These are phyloP conservation scores for Chaetothyriales sp. DNA, from an alignment of 2,329 filamentous ascomycete genomes.

Conservation along the genomic window DNA sequence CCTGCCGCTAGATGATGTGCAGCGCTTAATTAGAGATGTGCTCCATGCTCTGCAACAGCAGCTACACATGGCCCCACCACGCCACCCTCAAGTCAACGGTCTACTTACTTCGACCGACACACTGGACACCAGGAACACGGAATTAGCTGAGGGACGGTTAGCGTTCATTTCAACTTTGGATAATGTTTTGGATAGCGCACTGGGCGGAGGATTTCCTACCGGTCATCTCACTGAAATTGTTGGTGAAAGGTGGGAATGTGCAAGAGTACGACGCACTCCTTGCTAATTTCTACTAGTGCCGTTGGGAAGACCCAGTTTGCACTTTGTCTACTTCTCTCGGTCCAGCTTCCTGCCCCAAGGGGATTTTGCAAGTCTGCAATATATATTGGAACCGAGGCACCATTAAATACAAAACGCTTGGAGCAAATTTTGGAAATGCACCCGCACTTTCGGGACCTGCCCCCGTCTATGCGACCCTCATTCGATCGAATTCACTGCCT, in stretches of 20 bases:
- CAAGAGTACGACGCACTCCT: background rate
- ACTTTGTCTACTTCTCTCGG: conserved; percentile 67
- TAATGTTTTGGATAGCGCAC: conserved; percentile 50
- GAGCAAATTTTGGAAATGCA: conserved; percentile 61
- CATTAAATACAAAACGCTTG: conserved; percentile 68
- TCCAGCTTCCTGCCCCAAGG: conserved; percentile 62
- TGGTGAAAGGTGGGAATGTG: conserved; percentile 57
- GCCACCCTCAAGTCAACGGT: background rate
- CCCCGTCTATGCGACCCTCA: conserved; percentile 40
- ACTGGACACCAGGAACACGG: background rate
- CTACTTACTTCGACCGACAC: conserved; percentile 1
- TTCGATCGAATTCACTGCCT: conserved; percentile 68
- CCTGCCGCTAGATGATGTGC: conserved; percentile 67
- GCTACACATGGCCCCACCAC: conserved; percentile 23
- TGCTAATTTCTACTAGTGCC: conserved; percentile 40
- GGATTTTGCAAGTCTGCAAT: conserved; percentile 63
- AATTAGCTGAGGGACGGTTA: background rate
- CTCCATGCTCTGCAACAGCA: conserved; percentile 54
- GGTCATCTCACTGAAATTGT: conserved; percentile 79
- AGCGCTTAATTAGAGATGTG: conserved; percentile 55
- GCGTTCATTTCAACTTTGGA: conserved; percentile 49
- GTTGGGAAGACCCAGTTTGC: conserved; percentile 93
- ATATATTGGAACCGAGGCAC: conserved; percentile 87
- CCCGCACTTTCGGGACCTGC: conserved; percentile 41
- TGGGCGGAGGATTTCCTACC: conserved; percentile 67